Evolutionary conservation across 768 basidiomycete species (phyloP).

Genomic region (Hydnomerulius pinastri): DNA sequence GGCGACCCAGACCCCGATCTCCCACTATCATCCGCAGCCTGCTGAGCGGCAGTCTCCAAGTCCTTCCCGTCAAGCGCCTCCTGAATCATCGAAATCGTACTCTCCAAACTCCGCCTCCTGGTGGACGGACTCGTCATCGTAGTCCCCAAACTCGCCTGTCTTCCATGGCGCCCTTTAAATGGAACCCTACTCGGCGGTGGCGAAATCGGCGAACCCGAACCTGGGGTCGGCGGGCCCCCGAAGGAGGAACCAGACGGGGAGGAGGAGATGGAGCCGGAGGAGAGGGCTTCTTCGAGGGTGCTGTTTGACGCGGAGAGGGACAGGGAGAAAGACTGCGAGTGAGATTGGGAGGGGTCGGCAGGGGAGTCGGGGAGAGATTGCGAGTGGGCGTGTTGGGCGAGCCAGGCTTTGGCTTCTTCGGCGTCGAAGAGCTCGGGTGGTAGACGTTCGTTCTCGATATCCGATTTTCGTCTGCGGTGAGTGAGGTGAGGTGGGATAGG

Average conservation of each 20-base stretch:
- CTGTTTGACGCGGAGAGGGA: slow-evolving; percentile 46
- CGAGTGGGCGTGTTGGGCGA: slow-evolving; percentile 37
- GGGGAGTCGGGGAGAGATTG: slow-evolving; percentile 57
- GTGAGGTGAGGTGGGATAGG: background rate
- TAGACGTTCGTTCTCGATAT: slow-evolving; percentile 98
- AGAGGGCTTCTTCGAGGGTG: slow-evolving; percentile 36
- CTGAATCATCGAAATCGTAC: slow-evolving; percentile 93
- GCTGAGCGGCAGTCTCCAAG: slow-evolving; percentile 33
- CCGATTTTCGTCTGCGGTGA: slow-evolving; percentile 80
- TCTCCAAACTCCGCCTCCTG: slow-evolving; percentile 88
- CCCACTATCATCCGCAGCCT: slow-evolving; percentile 18
- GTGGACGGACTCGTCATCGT: slow-evolving; percentile 92
- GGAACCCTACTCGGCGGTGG: slow-evolving; percentile 48
- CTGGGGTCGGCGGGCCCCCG: slow-evolving; percentile 20
- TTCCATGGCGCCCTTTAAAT: slow-evolving; percentile 62
- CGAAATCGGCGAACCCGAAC: slow-evolving; percentile 44
- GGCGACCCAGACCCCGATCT: background rate
- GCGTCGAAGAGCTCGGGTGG: slow-evolving; percentile 94
- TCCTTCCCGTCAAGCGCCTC: slow-evolving; percentile 84
- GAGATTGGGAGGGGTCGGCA: slow-evolving; percentile 44
- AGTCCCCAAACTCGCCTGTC: slow-evolving; percentile 74
- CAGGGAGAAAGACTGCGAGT: slow-evolving; percentile 50
- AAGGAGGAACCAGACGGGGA: slow-evolving; percentile 21
- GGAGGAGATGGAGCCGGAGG: slow-evolving; percentile 25
- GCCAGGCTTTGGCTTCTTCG: slow-evolving; percentile 63